Percentiles rank a stretch among this genome's conserved stretches.
Evolutionary conservation across 306 rosid species (phyloP).

Genomic region (Delonix regia): DNA sequence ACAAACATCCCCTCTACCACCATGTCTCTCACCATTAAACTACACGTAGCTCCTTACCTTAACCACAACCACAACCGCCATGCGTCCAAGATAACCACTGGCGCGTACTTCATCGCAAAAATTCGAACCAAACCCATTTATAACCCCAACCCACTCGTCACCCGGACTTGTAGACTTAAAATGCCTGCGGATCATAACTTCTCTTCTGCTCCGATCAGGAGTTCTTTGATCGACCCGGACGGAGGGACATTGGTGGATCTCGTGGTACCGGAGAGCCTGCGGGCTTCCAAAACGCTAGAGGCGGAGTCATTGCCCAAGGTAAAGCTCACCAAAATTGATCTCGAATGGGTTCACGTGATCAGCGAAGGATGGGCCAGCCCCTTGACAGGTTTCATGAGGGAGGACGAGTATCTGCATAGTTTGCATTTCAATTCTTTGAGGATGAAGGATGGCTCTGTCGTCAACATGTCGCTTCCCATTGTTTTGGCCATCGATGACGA

Average conservation of each 20-base stretch:
- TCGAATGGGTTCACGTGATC: conserved; percentile 93
- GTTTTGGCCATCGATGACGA: conserved; percentile 86
- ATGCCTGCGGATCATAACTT: conserved; percentile 45
- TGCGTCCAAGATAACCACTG: conserved; percentile 32
- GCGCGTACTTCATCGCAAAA: conserved; percentile 19
- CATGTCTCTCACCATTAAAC: conserved; percentile 71
- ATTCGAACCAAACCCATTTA: conserved; percentile 54
- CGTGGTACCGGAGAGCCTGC: conserved; percentile 62
- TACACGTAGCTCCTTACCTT: conserved; percentile 47
- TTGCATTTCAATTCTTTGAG: conserved; percentile 88
- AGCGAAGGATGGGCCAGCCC: conserved; percentile 99
- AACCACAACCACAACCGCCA: conserved; percentile 28
- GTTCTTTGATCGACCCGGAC: conserved; percentile 91
- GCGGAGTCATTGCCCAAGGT: conserved; percentile 69
- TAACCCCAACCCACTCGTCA: conserved; percentile 43
- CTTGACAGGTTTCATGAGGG: conserved; percentile 92
- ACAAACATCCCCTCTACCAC: not conserved
- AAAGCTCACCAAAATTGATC: conserved; percentile 66
- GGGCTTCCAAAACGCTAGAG: conserved; percentile 49
- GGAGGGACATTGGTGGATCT: conserved; percentile 85
- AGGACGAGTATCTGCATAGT: conserved; percentile 81
- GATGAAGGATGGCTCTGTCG: conserved; percentile 67
- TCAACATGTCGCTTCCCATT: conserved; percentile 94
- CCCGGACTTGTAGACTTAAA: conserved; percentile 31
- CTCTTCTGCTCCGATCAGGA: conserved; percentile 43